phyloP scores from a whole-genome alignment of 306 rosid genomes.

The Gleditsia sinensis region DNA sequence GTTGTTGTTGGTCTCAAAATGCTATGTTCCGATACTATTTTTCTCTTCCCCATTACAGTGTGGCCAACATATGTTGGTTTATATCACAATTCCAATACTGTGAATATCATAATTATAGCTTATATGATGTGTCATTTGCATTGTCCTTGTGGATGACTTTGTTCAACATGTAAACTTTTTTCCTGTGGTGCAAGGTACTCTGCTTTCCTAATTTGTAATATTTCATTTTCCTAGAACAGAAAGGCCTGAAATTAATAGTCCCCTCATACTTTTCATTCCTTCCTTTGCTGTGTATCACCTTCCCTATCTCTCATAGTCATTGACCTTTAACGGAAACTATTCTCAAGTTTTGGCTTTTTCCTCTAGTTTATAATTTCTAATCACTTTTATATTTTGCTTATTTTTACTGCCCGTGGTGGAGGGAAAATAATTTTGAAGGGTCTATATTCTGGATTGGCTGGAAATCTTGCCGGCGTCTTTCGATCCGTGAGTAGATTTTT shows the following conservation, averaged over 20 bases:
- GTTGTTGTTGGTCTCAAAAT: neutral
- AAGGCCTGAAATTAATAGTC: neutral
- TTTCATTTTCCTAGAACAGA: no score
- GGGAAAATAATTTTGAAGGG: constrained; percentile 78
- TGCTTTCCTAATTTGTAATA: no score
- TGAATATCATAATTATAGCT: neutral
- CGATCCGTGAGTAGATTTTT: constrained; percentile 86
- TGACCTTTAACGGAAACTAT: neutral
- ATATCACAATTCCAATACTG: constrained; percentile 15
- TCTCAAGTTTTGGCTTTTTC: constrained; percentile 10
- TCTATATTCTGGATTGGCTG: constrained; percentile 89
- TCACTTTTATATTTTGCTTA: constrained; percentile 2
- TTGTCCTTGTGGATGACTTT: constrained; percentile 14
- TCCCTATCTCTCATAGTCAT: neutral
- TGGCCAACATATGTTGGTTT: constrained; percentile 2
- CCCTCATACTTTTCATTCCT: neutral
- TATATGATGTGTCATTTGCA: neutral
- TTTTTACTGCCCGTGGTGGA: constrained; percentile 81
- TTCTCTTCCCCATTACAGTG: constrained; percentile 2
- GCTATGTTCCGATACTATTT: neutral
- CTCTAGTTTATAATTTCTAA: neutral
- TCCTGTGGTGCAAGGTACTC: neutral
- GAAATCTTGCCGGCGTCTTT: constrained; percentile 91
- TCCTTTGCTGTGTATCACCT: neutral
- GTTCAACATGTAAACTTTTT: neutral